Evolutionary conservation across 192 early-diverging fungal species (phyloP).

Genomic region (Umbelopsis ramanniana): DNA sequence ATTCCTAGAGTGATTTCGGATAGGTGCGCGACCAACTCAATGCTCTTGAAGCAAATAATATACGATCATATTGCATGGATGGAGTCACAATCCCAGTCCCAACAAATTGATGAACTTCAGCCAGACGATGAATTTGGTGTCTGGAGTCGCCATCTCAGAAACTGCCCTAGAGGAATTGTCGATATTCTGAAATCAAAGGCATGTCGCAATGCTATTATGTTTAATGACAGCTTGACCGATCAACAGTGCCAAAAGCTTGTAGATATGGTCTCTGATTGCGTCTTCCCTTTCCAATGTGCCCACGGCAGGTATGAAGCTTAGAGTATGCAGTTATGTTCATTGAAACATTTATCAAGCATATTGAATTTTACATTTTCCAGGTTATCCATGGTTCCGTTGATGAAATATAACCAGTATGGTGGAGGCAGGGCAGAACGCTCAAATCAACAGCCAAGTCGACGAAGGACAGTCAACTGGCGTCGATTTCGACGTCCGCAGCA

Average conservation of each 20-base stretch:
- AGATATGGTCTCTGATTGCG: slow-evolving; percentile 51
- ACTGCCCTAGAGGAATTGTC: slow-evolving; percentile 65
- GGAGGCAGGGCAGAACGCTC: neutral
- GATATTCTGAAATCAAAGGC: slow-evolving; percentile 79
- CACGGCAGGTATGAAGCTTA: slow-evolving; percentile 48
- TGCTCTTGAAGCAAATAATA: slow-evolving; percentile 53
- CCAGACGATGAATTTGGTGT: neutral
- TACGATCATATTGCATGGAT: slow-evolving; percentile 51
- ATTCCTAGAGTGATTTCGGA: slow-evolving; percentile 64
- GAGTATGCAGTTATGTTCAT: neutral
- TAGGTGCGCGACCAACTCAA: slow-evolving; percentile 59
- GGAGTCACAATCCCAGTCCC: slow-evolving; percentile 24
- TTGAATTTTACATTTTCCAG: neutral
- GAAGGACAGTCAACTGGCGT: neutral
- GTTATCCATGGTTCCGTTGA: slow-evolving; percentile 4
- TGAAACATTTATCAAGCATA: neutral
- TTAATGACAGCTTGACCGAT: slow-evolving; percentile 62
- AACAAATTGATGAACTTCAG: neutral
- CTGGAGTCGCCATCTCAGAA: slow-evolving; percentile 34
- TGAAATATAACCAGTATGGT: neutral
- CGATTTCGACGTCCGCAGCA: neutral
- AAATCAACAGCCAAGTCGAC: neutral
- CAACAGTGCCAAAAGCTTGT: slow-evolving; percentile 59
- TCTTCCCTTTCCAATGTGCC: slow-evolving; percentile 70
- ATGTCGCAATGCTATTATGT: slow-evolving; percentile 78